Evolutionary conservation across 2,329 filamentous ascomycete genomes (phyloP).

Genomic region (Hypoxylon sp.): DNA sequence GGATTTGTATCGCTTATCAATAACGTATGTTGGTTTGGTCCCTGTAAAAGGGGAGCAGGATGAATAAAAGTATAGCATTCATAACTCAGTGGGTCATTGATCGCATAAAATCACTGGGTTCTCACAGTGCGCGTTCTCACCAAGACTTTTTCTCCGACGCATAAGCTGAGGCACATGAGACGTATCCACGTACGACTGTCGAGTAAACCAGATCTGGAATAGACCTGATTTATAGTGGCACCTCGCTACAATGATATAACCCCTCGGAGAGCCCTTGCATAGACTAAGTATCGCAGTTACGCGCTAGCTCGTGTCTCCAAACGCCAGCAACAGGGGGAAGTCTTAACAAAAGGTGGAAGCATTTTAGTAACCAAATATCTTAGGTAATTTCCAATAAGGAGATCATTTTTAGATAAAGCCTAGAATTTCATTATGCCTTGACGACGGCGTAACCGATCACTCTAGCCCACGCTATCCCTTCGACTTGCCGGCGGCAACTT

Average conservation of each 20-base stretch:
- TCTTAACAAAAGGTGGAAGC: neutral
- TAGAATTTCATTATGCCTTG: neutral
- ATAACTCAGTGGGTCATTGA: neutral
- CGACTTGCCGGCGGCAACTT: neutral
- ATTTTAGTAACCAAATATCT: neutral
- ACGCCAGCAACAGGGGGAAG: neutral
- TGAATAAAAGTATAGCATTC: neutral
- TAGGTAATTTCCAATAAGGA: neutral
- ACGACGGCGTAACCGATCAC: neutral
- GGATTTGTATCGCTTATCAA: neutral
- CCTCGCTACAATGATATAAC: constrained; percentile 10
- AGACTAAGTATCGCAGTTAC: neutral
- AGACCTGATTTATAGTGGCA: neutral
- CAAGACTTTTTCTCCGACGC: neutral
- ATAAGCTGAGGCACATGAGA: constrained; percentile 11
- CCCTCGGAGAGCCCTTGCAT: neutral
- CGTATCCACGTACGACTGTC: neutral
- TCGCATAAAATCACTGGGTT: constrained; percentile 3
- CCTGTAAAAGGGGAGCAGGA: neutral
- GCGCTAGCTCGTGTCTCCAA: neutral
- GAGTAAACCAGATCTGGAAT: neutral
- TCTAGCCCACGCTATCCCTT: neutral
- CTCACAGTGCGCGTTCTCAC: neutral
- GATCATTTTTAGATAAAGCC: neutral
- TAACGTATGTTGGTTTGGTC: neutral